Percentiles rank a stretch among this genome's conserved stretches.
Evolutionary conservation across 169 alveolate genomes (phyloP).

Genomic region (Babesia bovis): DNA sequence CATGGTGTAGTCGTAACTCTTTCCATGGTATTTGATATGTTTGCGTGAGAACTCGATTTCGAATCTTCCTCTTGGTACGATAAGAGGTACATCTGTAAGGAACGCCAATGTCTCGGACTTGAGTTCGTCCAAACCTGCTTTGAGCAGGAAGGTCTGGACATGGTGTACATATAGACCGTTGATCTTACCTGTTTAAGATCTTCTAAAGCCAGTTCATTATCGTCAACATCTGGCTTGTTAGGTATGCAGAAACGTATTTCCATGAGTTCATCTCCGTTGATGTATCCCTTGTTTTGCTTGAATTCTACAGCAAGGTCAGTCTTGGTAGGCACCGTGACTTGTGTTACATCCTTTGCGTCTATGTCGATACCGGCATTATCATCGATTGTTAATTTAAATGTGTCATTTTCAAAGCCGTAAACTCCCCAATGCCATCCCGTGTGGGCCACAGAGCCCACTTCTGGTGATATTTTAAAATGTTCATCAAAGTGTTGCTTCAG

Average conservation of each 20-base stretch:
- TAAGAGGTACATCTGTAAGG: constrained; percentile 88
- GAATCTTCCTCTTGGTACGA: constrained; percentile 96
- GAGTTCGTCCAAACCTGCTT: constrained; percentile 89
- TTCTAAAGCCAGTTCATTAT: constrained; percentile 67
- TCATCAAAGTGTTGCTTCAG: constrained; percentile 83
- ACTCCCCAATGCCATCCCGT: constrained; percentile 91
- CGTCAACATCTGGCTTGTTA: constrained; percentile 70
- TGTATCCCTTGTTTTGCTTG: constrained; percentile 46
- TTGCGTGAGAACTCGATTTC: constrained; percentile 88
- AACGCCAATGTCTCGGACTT: constrained; percentile 89
- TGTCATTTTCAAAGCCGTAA: constrained; percentile 76
- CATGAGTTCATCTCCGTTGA: constrained; percentile 65
- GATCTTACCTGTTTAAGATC: constrained; percentile 69
- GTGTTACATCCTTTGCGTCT: constrained; percentile 78
- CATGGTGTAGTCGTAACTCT: constrained; percentile 93
- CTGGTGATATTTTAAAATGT: constrained; percentile 73
- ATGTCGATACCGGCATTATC: constrained; percentile 78
- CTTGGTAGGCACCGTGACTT: constrained; percentile 83
- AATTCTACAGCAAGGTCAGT: constrained; percentile 86
- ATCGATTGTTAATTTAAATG: constrained; percentile 72
- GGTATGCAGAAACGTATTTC: constrained; percentile 77
- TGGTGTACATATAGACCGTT: constrained; percentile 32
- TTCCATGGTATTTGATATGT: constrained; percentile 93
- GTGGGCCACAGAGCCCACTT: constrained; percentile 70
- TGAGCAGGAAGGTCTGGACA: constrained; percentile 79